Conservation (phyloP, 2,329 filamentous ascomycete genomes). For the Pseudomassariella vexata region DNA sequence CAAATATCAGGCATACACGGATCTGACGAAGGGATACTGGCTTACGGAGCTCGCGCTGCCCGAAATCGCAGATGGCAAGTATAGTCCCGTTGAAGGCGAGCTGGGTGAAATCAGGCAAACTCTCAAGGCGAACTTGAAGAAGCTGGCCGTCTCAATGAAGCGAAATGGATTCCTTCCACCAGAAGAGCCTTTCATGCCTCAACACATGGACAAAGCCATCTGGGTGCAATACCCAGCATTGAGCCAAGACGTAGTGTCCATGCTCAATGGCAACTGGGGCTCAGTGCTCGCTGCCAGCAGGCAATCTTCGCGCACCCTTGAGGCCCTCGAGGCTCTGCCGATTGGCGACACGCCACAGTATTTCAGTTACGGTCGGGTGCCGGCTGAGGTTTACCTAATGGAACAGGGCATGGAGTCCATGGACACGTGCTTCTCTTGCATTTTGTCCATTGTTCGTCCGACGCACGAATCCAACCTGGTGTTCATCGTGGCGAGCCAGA, state of each 20-base stretch:
- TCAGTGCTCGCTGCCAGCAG: slow-evolving; percentile 43
- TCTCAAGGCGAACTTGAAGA: slow-evolving; percentile 61
- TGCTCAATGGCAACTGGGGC: slow-evolving; percentile 59
- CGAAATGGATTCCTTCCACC: slow-evolving; percentile 73
- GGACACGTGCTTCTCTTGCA: slow-evolving; percentile 63
- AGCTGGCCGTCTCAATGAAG: slow-evolving; percentile 77
- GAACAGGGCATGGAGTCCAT: slow-evolving; percentile 66
- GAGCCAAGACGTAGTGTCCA: slow-evolving; percentile 63
- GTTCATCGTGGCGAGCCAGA: slow-evolving; percentile 74
- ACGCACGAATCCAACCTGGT: slow-evolving; percentile 64
- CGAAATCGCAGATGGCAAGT: slow-evolving; percentile 39
- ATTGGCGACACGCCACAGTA: slow-evolving; percentile 66
- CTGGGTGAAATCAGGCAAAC: slow-evolving; percentile 48
- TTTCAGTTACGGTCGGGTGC: slow-evolving; percentile 76
- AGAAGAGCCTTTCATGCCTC: slow-evolving; percentile 62
- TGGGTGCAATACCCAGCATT: slow-evolving; percentile 76
- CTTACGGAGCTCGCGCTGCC: slow-evolving; percentile 54
- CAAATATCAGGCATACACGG: slow-evolving; percentile 73
- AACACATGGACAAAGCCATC: slow-evolving; percentile 73
- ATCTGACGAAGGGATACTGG: slow-evolving; percentile 83
- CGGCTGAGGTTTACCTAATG: slow-evolving; percentile 67
- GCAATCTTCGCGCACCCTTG: slow-evolving; percentile 39
- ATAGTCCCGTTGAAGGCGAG: slow-evolving; percentile 36
- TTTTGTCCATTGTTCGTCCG: slow-evolving; percentile 69
- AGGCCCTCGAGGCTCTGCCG: slow-evolving; percentile 65